These are phyloP conservation scores for Fusarium virguliforme DNA, from an alignment of 2,329 filamentous ascomycete species.

Conservation along the genomic window DNA sequence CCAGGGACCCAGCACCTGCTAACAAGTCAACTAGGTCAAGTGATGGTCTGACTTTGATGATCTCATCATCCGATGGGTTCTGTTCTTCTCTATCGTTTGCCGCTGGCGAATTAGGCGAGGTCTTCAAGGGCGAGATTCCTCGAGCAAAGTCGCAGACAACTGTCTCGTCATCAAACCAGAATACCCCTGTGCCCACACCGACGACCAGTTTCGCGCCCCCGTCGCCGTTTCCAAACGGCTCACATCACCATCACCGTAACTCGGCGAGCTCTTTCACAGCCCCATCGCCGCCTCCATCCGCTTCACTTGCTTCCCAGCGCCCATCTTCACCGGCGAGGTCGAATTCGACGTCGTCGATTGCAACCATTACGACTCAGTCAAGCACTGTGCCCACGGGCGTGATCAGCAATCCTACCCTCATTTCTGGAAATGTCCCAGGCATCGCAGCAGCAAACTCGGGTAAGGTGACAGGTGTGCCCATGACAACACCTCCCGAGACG, in stretches of 20 bases:
- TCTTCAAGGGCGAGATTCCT: slow-evolving; percentile 80
- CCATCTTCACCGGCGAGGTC: slow-evolving; percentile 86
- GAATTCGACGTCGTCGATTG: slow-evolving; percentile 87
- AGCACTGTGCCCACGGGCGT: slow-evolving; percentile 67
- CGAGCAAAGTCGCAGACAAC: slow-evolving; percentile 63
- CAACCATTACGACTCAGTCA: slow-evolving; percentile 80
- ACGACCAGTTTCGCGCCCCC: slow-evolving; percentile 74
- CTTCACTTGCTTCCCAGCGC: slow-evolving; percentile 73
- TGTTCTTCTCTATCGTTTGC: slow-evolving; percentile 92
- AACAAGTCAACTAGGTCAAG: slow-evolving; percentile 60
- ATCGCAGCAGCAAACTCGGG: slow-evolving; percentile 82
- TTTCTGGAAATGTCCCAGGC: slow-evolving; percentile 82
- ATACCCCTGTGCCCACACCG: slow-evolving; percentile 80
- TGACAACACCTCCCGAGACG: slow-evolving; percentile 93
- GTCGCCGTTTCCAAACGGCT: slow-evolving; percentile 69
- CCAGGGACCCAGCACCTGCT: slow-evolving; percentile 48
- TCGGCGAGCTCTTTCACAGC: slow-evolving; percentile 72
- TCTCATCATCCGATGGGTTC: slow-evolving; percentile 98
- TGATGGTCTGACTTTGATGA: slow-evolving; percentile 76
- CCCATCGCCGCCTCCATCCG: slow-evolving; percentile 69
- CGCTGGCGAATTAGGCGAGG: slow-evolving; percentile 86
- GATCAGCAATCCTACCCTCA: slow-evolving; percentile 84
- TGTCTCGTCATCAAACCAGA: slow-evolving; percentile 70
- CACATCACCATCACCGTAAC: slow-evolving; percentile 70
- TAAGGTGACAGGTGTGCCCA: slow-evolving; percentile 75